phyloP scores from a whole-genome alignment of 495 filamentous ascomycete species.

The Rostrohypoxylon terebratum region DNA sequence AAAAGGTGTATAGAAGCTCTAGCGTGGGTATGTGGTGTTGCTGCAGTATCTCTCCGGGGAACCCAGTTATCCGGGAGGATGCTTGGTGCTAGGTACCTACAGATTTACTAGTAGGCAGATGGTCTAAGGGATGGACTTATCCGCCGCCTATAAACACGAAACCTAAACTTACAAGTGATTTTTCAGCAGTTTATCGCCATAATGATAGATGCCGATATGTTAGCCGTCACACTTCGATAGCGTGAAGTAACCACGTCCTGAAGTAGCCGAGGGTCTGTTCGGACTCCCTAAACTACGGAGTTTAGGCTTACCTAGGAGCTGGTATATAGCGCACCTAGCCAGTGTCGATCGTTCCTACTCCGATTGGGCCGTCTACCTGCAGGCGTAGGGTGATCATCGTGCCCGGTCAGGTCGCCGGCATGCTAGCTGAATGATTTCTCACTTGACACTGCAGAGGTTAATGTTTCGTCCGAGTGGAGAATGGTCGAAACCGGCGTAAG shows the following conservation, averaged over 20 bases:
- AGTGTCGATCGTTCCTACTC: constrained; percentile 14
- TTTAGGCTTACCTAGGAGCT: constrained; percentile 9
- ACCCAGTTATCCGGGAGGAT: no score
- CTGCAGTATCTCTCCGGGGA: neutral
- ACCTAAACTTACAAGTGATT: neutral
- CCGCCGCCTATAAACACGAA: neutral
- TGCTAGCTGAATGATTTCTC: constrained; percentile 2
- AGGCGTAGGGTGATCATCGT: constrained; percentile 14
- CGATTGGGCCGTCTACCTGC: constrained; percentile 15
- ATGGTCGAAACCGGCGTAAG: neutral
- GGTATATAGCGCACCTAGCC: neutral
- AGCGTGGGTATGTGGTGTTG: neutral
- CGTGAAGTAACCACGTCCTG: neutral
- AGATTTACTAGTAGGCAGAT: no score
- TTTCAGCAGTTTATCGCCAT: neutral
- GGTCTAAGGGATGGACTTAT: neutral
- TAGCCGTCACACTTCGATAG: neutral
- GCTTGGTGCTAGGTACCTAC: no score
- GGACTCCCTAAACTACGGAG: constrained; percentile 5
- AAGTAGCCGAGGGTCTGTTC: neutral
- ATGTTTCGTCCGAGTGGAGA: neutral
- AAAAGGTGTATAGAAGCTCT: neutral
- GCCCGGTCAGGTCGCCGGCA: constrained; percentile 2
- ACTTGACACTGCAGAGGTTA: neutral
- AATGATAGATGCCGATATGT: neutral